Conservation (phyloP, 2,329 filamentous ascomycete genomes). For the Cercospora citrullina region DNA sequence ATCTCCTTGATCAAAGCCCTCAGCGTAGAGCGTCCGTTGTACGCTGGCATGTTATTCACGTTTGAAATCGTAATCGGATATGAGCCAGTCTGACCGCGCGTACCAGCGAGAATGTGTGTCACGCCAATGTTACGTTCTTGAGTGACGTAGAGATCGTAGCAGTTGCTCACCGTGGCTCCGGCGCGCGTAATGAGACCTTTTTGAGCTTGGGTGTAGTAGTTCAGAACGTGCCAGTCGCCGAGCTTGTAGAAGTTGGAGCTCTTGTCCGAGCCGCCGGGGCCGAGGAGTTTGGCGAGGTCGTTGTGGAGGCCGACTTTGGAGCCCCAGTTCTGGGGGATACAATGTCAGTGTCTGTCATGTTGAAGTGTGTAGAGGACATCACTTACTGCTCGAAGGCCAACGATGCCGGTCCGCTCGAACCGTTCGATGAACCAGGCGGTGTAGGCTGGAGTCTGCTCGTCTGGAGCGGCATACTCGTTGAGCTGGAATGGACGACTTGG, state of each 20-base stretch:
- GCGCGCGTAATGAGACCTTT: neutral
- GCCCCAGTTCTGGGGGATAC: neutral
- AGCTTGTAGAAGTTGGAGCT: neutral
- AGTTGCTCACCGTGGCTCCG: neutral
- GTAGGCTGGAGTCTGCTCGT: neutral
- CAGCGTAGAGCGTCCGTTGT: neutral
- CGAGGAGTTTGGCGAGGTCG: constrained; percentile 3
- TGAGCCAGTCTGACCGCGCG: neutral
- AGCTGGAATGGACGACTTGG: neutral
- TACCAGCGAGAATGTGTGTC: neutral
- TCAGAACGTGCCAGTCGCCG: constrained; percentile 4
- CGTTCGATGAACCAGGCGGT: constrained; percentile 5
- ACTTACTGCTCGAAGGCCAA: neutral
- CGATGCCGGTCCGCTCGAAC: neutral
- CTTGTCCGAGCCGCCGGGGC: neutral
- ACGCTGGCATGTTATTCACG: neutral
- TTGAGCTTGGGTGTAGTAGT: neutral
- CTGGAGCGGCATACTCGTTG: neutral
- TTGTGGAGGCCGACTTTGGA: neutral
- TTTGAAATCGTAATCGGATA: neutral
- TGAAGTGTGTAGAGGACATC: neutral
- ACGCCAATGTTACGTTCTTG: neutral
- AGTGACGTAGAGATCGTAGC: neutral
- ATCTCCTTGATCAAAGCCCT: neutral
- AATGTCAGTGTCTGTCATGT: neutral